These are phyloP conservation scores for Dryas integrifolia DNA, from an alignment of 331 rosid species.

Conservation along the genomic window DNA sequence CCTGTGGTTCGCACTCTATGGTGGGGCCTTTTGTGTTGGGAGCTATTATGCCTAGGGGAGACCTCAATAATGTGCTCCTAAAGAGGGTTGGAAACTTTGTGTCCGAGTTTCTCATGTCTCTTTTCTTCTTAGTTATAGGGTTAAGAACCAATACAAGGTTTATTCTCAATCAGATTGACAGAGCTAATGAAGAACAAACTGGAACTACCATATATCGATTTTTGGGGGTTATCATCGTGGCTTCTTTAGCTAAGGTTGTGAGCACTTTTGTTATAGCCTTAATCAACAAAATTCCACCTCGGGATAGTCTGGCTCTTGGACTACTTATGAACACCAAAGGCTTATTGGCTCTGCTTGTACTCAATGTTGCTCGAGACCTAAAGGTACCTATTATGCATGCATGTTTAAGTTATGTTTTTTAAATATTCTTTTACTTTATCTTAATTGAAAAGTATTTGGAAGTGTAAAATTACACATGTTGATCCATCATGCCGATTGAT, in stretches of 20 bases:
- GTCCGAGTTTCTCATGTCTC: slow-evolving; percentile 22
- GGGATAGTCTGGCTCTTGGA: slow-evolving; percentile 60
- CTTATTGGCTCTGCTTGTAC: slow-evolving; percentile 39
- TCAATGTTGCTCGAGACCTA: slow-evolving; percentile 42
- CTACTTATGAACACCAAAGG: slow-evolving; percentile 75
- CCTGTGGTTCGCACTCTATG: slow-evolving; percentile 26
- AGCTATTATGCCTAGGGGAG: slow-evolving; percentile 32
- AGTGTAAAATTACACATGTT: too few relatives aligned
- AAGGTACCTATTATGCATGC: slow-evolving; percentile 23
- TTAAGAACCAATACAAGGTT: background rate
- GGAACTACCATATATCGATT: background rate
- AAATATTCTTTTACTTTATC: too few relatives aligned
- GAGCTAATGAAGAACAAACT: background rate
- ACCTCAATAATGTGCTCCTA: slow-evolving; percentile 15
- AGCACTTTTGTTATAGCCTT: background rate
- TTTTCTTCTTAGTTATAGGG: slow-evolving; percentile 18
- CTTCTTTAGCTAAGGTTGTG: background rate
- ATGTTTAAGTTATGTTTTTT: too few relatives aligned
- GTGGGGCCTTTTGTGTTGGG: slow-evolving; percentile 34
- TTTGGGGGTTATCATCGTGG: background rate
- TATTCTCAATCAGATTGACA: background rate
- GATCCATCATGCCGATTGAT: too few relatives aligned
- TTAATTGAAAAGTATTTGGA: too few relatives aligned
- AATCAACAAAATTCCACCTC: slow-evolving; percentile 37
- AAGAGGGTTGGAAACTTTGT: slow-evolving; percentile 23